Percentiles rank a stretch among this genome's conserved stretches.
These are phyloP conservation scores for Silene noctiflora DNA, from an alignment of 179 eudicot species.

Conservation along the genomic window DNA sequence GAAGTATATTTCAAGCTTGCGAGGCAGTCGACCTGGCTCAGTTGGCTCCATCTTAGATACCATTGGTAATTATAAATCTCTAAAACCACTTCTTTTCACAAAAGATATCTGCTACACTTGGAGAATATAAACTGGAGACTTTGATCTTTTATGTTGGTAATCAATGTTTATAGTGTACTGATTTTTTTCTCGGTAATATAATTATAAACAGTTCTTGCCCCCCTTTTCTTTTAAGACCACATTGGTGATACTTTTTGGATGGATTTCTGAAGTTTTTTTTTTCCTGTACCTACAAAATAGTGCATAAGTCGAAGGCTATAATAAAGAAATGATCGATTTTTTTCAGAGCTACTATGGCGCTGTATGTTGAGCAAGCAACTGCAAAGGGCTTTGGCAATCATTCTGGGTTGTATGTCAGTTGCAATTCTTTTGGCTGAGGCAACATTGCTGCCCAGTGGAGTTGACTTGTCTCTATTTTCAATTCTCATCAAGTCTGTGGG, in stretches of 20 bases:
- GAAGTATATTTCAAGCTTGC: conserved; percentile 80
- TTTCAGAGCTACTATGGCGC: conserved; percentile 79
- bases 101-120: neutral
- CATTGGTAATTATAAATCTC: conserved; percentile 38
- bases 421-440: conserved; percentile 97
- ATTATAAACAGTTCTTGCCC: neutral
- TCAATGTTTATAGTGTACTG: neutral
- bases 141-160: neutral
- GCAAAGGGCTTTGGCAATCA: conserved; percentile 59
- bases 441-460: conserved; percentile 63
- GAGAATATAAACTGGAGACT: neutral
- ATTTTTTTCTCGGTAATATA: neutral
- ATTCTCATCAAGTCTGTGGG: conserved; percentile 75
- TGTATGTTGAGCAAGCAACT: conserved; percentile 71
- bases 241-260: neutral
- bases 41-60: conserved; percentile 64
- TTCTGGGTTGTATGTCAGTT: conserved; percentile 93
- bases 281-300: neutral
- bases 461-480: conserved; percentile 86
- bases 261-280: neutral
- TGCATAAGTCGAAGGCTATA: neutral
- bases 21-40: conserved; percentile 69
- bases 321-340: neutral
- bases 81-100: neutral
- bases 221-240: neutral